Base-by-base conservation (phyloP, 2,329 filamentous ascomycete genomes). In the Plenodomus biglobosus region DNA sequence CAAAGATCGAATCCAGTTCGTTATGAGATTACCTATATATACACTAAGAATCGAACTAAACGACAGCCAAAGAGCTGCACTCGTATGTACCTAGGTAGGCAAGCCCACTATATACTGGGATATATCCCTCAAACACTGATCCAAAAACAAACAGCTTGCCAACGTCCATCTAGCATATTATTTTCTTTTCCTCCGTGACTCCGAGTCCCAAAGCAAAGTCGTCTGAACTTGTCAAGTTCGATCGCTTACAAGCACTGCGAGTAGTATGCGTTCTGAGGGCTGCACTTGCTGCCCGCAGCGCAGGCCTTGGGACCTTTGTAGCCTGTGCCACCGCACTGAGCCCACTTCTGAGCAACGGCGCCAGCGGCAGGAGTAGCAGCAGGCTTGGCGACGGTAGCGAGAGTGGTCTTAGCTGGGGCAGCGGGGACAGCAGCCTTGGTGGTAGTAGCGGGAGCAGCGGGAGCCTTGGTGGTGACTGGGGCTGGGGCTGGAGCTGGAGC, bases 261-360 rank as follows among this genome's bases (percentile, higher is more conserved):
- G 68, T 79, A 79, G 60, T 73, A 79, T 7, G 68, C 60, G 66
- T 78, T 79, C 46, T 58, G 59, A 19, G 61, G 57, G 27, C 64
- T 64, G 65, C 77, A 79, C 7, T 63, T 65, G 19, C 50, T 53
- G 22, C 76, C 76, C 21, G 64, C 48, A 5, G 65, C 70, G 44
- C 76, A 79, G 11, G 51, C 44, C 3, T 69, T 75, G 4, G 73
- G 40, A 16, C 76, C 77, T 1, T 59, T 71, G 57, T 62, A 78
- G 42, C 67, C 69, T 10, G 62, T 61, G 16, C 77, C 77, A 58
- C 77, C 77, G 56, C 76, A 79, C 64, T 77, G 76, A 3, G 66
- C 70, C 50, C 69, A 78, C 34, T 61, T 65, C 42, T 53, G 54
- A 27, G 59, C 65, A n/a, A 57, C 42, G 13, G 48, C 65, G 47